Evolutionary conservation across 495 filamentous ascomycete species (phyloP), one percentile per base, ranked within the genome.

Genomic region (Eremomyces bilateralis): DNA sequence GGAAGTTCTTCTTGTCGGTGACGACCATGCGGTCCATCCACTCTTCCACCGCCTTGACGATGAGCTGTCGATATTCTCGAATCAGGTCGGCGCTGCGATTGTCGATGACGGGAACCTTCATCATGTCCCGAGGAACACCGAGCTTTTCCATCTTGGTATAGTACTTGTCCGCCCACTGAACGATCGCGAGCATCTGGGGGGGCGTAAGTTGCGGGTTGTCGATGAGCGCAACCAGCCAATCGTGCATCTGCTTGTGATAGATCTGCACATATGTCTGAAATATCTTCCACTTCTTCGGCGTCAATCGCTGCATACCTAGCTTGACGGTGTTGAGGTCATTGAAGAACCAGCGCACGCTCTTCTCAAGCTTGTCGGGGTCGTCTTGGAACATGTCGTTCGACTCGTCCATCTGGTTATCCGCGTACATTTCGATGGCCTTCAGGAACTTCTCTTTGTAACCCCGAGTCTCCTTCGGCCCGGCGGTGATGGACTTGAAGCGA

Each of bases 231-330:
- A 84, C 61, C 3, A 99, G 64, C 54, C 80, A 90, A 51, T 92
- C 80, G 51, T 92, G 90, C 84, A 99, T 94, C 44, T 80, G 63
- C 37, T 67, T 63, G 54, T 95, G 88, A 48, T 94, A 99, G 38
- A 90, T 83, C 41, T 75, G 65, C 20, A 71, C 69, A 53, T 90
- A 94, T 13, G 79, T 90, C 49, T 73, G 69, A 58, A 84, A 83
- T 33, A 95, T 91, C 56, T 78, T 85, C 88, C 88, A 99, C 47
- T 90, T 92, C 57, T 88, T 91, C 18, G 88, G 88, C 65, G 93
- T 80, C 34, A 99, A 58, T 22, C 63, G 63, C 31, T 75, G 67
- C 73, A 99, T 90, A 44, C 88, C 84, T 33, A 83, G 61, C 58
- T 81, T 75, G 37, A 93, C 84, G 0, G 80, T 77, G 50, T 79